phyloP scores from a whole-genome alignment of 495 filamentous ascomycete species.

The Penicillium argentinense region DNA sequence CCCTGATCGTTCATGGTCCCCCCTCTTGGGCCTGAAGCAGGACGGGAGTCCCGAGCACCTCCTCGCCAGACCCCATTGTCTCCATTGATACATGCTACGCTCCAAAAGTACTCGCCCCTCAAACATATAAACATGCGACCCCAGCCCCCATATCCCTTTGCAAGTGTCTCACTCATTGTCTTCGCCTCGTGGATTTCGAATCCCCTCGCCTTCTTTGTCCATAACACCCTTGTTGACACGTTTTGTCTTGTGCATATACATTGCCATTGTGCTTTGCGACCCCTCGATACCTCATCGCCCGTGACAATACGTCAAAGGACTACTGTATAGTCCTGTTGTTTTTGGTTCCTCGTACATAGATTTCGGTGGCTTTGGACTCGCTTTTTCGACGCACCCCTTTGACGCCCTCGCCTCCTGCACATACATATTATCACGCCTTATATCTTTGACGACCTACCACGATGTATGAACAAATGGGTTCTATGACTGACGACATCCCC shows the following conservation, averaged over 20 bases:
- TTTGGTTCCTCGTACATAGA: constrained; percentile 22
- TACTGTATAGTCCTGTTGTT: neutral
- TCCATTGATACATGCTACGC: constrained; percentile 8
- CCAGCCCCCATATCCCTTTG: constrained; percentile 19
- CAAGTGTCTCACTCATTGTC: constrained; percentile 23
- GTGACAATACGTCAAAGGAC: constrained; percentile 10
- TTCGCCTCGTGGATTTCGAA: constrained; percentile 26
- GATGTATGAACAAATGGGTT: constrained; percentile 38
- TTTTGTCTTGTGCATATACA: constrained; percentile 22
- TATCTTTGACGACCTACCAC: constrained; percentile 13
- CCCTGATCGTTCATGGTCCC: constrained; percentile 24
- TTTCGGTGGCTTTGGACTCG: constrained; percentile 6
- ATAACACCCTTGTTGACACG: constrained; percentile 18
- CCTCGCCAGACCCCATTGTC: too few relatives aligned
- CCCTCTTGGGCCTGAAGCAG: constrained; percentile 19
- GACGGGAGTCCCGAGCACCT: constrained; percentile 1
- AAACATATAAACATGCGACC: constrained; percentile 33
- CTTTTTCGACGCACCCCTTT: too few relatives aligned
- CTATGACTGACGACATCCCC: constrained; percentile 30
- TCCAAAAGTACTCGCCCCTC: constrained; percentile 18
- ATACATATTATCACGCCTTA: constrained; percentile 14
- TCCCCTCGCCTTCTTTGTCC: constrained; percentile 20
- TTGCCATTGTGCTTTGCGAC: constrained; percentile 16
- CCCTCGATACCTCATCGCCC: neutral
- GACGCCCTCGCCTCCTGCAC: constrained; percentile 17